phyloP scores from a whole-genome alignment of 192 early-diverging fungal species.

The Geosiphon pyriformis region DNA sequence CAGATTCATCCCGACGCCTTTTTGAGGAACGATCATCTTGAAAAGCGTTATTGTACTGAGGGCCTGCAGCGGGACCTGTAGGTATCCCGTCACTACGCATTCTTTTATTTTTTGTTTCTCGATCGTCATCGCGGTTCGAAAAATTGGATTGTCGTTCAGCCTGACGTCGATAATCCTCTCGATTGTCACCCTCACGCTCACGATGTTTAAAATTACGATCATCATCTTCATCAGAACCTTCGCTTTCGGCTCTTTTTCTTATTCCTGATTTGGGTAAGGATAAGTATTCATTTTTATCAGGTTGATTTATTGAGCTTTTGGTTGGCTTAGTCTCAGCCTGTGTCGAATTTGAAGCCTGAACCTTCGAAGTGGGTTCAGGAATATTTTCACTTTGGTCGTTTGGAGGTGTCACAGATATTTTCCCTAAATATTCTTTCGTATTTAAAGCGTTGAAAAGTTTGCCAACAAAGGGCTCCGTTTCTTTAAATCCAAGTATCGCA shows the following conservation, averaged over 20 bases:
- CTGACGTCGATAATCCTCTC: constrained; percentile 28
- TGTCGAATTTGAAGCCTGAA: not conserved
- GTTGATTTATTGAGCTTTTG: not conserved
- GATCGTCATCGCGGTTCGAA: constrained; percentile 22
- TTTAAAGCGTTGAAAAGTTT: constrained; percentile 51
- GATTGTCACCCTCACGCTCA: constrained; percentile 38
- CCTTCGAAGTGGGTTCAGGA: not conserved
- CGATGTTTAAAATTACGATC: constrained; percentile 70
- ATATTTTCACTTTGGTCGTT: no score
- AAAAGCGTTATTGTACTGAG: constrained; percentile 24
- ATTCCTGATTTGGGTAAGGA: not conserved
- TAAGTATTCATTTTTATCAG: not conserved
- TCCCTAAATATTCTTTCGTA: constrained; percentile 38
- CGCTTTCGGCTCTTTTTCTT: constrained; percentile 41
- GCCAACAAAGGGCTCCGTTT: constrained; percentile 61
- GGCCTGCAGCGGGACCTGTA: constrained; percentile 23
- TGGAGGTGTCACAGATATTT: not conserved
- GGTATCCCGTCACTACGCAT: constrained; percentile 26
- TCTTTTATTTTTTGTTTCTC: constrained; percentile 27
- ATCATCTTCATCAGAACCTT: constrained; percentile 59
- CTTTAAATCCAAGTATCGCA: constrained; percentile 35
- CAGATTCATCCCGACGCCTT: constrained; percentile 20
- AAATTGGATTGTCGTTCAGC: constrained; percentile 3
- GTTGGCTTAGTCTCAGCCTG: constrained; percentile 4
- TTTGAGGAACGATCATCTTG: constrained; percentile 23